Percentiles rank a stretch among this genome's conserved stretches.
phyloP scores from a whole-genome alignment of 192 early-diverging fungal species.

The Podila epicladia region DNA sequence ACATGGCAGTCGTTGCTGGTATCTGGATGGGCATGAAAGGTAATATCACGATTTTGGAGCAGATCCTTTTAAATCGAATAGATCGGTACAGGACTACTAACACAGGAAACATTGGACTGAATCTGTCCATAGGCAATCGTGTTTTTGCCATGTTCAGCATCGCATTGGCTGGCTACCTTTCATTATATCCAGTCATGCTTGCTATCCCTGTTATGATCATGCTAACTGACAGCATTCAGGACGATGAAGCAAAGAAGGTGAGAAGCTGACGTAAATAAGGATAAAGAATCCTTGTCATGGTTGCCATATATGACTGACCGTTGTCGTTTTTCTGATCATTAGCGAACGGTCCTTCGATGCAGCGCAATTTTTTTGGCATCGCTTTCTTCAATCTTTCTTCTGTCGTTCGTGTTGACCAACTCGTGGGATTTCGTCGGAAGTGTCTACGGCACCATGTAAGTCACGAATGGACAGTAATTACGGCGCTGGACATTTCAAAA shows the following conservation, averaged over 20 bases:
- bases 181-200: slow-evolving; percentile 89
- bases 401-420: slow-evolving; percentile 69
- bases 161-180: slow-evolving; percentile 85
- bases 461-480: neutral
- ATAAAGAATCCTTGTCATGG: neutral
- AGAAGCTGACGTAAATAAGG: neutral
- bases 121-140: slow-evolving; percentile 52
- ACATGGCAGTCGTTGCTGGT: slow-evolving; percentile 77
- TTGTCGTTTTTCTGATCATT: neutral
- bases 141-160: slow-evolving; percentile 72
- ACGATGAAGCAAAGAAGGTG: slow-evolving; percentile 19
- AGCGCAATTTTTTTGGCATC: slow-evolving; percentile 49
- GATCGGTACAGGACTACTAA: no score
- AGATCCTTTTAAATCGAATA: no score
- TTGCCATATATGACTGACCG: no score
- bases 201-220: slow-evolving; percentile 67
- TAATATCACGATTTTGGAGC: slow-evolving; percentile 1
- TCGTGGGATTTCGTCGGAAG: slow-evolving; percentile 76
- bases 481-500: no score
- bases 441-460: slow-evolving; percentile 81
- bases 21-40: slow-evolving; percentile 74
- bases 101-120: no score
- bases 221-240: slow-evolving; percentile 30
- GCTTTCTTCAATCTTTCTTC: slow-evolving; percentile 56
- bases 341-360: slow-evolving; percentile 23